Evolutionary conservation across 1,139 yeast genomes (phyloP), one percentile per base, ranked within the genome.

Genomic region (Nakaseomyces delphensis): DNA sequence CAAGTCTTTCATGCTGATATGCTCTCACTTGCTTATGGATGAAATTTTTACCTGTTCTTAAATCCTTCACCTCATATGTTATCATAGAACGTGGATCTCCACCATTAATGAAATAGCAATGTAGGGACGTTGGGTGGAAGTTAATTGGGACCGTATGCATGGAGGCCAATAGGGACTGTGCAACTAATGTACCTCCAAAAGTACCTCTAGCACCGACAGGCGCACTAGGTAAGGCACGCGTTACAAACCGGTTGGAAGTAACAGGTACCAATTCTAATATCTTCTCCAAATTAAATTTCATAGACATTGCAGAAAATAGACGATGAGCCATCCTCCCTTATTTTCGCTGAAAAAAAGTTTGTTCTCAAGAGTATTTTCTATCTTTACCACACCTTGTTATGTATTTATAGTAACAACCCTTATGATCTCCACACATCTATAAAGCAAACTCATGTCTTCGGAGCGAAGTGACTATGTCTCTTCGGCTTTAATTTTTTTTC

Each of bases 151-250:
- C 65, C 1, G 75, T 70, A 38, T 66, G 73, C 31, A 79, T 66
- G 1, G 84, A 83, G 1, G 87, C 89, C 48, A 76, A 62, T 7
- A 83, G 62, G 1, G 89, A 67, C 57, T 83, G 94, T 1, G 86
- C 84, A 36, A 83, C 78, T 43, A 80, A 69, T 32, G 82, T 77
- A 2, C 95, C 95, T 1, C 94, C 95, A 64, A 81, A 83, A 1
- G 83, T 77, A 1, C 89, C 91, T 36, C 84, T 65, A 2, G 85
- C 85, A 0, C 76, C 74, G 2, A 66, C 63, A 3, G 78, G 77
- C 6, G 73, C 66, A 9, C 44, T 44, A 2, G 62, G 58, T 18
- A 48, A 42, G 31, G 48, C 37, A 25, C 41, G 43, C 3, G 59
- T 54, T 8, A 49, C 46, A 40, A 55, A 58, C 24, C 48, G 43